These are phyloP conservation scores for Penicillium fimorum DNA, from an alignment of 495 filamentous ascomycete genomes.

Conservation along the genomic window DNA sequence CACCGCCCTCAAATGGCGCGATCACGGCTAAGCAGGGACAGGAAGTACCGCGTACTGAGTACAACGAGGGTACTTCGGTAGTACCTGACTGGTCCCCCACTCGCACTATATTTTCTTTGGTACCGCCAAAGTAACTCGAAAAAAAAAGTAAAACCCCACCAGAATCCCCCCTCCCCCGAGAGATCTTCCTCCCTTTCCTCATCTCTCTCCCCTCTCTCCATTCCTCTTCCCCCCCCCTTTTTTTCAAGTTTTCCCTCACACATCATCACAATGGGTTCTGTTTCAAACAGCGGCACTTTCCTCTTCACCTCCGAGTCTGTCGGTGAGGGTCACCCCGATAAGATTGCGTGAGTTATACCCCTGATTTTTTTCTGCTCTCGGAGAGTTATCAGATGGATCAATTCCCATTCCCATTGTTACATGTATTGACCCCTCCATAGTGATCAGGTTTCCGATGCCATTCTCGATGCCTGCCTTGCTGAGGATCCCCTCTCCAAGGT, in stretches of 20 bases:
- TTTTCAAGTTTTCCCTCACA: slow-evolving; percentile 19
- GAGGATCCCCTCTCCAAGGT: slow-evolving; percentile 97
- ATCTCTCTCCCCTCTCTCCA: slow-evolving; percentile 12
- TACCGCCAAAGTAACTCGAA: slow-evolving; percentile 20
- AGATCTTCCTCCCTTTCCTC: slow-evolving; percentile 14
- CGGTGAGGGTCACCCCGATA: slow-evolving; percentile 96
- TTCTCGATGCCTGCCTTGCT: slow-evolving; percentile 94
- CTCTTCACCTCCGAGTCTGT: slow-evolving; percentile 99
- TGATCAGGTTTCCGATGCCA: slow-evolving; percentile 97
- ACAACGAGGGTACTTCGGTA: slow-evolving; percentile 15
- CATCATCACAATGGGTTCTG: slow-evolving; percentile 57
- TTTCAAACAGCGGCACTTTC: slow-evolving; percentile 71
- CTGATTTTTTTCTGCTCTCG: slow-evolving; percentile 2
- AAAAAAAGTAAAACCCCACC: slow-evolving; percentile 30
- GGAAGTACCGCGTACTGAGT: slow-evolving; percentile 6
- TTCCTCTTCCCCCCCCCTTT: slow-evolving; percentile 17
- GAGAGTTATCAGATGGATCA: not conserved
- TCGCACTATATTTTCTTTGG: slow-evolving; percentile 1
- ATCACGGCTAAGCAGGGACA: slow-evolving; percentile 18
- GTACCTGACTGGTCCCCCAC: slow-evolving; percentile 21
- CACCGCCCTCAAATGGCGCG: slow-evolving; percentile 31
- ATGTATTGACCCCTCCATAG: slow-evolving; percentile 37
- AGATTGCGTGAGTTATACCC: slow-evolving; percentile 69
- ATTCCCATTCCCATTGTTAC: not conserved
- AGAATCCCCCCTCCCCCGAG: slow-evolving; percentile 23